Percentiles rank a stretch among this genome's conserved stretches.
phyloP scores from a whole-genome alignment of 345 rosid species.

The Dovyalis caffra region DNA sequence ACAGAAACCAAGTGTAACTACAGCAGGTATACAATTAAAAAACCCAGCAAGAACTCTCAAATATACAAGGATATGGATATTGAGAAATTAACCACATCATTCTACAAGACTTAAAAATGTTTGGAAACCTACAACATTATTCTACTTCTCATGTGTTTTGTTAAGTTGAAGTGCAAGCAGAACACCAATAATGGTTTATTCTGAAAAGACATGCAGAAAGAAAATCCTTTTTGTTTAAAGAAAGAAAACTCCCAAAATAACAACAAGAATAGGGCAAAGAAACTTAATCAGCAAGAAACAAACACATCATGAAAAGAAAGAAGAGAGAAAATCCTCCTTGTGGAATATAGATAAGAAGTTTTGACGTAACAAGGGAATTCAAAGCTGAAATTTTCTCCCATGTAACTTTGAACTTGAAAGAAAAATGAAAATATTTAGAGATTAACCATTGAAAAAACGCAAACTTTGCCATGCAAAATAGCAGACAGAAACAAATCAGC shows the following conservation, averaged over 20 bases:
- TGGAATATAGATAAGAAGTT: constrained; percentile 7
- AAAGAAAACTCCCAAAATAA: neutral
- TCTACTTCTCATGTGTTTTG: no score
- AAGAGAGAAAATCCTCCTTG: constrained; percentile 2
- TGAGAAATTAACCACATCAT: neutral
- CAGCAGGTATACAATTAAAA: neutral
- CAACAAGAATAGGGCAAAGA: constrained; percentile 11
- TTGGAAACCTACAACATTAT: no score
- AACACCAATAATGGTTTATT: neutral
- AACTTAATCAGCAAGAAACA: neutral
- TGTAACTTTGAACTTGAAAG: no score
- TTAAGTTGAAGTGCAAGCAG: neutral
- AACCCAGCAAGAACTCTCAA: neutral
- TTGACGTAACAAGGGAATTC: neutral
- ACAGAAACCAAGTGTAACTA: constrained; percentile 1
- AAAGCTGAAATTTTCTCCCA: neutral
- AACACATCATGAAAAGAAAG: neutral
- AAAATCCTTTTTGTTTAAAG: neutral
- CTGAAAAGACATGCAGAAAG: neutral
- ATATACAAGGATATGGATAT: constrained; percentile 1
- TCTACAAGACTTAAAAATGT: constrained; percentile 24
- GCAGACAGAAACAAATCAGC: no score
- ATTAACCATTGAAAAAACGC: no score
- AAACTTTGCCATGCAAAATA: no score
- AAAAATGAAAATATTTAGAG: no score